Evolutionary conservation across 495 filamentous ascomycete genomes (phyloP), one percentile per base, ranked within the genome.

Genomic region (Thozetella sp.): DNA sequence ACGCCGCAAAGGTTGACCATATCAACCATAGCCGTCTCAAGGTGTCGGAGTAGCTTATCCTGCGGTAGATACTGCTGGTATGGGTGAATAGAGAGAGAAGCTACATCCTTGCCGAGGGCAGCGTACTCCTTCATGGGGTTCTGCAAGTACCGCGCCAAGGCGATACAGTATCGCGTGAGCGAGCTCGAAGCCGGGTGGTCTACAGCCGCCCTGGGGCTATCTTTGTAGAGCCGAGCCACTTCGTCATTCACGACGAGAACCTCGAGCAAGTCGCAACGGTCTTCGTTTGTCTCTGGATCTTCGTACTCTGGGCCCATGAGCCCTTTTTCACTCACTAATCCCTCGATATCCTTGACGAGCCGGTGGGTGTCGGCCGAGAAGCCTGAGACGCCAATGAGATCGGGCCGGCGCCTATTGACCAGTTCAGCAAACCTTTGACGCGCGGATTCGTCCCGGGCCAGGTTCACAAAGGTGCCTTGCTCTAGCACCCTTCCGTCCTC

Each of bases 1-100:
- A 99, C 93, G 59, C 95, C 95, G 56, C 92, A 90, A 11, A 99
- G 83, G 70, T 99, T 99, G 64, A 99, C 95, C 87, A 96, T 97
- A 67, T 99, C 96, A 3, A 98, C 93, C 84, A 99, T 88, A 20
- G 93, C 92, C 1, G 91, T 95, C 64, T 98, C 95, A 22, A 99
- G 83, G 56, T 92, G 84, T 70, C 90, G 92, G 50, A 90, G 72
- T 3, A 98, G 79, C 71, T 96, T 90, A 2, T 97, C 94, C 54
- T 90, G 88, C 0, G 93, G 86, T 9, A 99, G 81, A 48, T 97
- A 85, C 56, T 93, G 87, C 72, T 99, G 95, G 58, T 91, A 91
- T 22, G 92, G 85, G 62, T 97, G 93, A 70, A 97, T 97, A 25
- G 86, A 79, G 48, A 99, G 84, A 1, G 93, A 94, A 2, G 90